Conservation (phyloP, 768 basidiomycete species). For the Chalciporus piperatus region DNA sequence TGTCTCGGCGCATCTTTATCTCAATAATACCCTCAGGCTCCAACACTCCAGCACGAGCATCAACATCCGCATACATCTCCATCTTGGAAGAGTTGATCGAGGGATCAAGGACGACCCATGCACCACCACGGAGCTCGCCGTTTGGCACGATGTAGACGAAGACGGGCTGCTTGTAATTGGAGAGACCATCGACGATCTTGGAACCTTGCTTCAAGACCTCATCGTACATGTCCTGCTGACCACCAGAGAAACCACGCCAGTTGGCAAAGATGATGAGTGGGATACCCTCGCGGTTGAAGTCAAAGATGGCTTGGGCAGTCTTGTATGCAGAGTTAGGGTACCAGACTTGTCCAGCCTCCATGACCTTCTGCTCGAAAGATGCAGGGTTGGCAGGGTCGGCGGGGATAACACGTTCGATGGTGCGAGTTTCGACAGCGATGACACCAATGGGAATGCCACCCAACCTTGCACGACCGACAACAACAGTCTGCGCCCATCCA, state of each 20-base stretch:
- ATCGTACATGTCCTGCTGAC: slow-evolving; percentile 99
- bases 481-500: slow-evolving; percentile 99
- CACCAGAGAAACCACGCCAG: slow-evolving; percentile 99
- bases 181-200: slow-evolving; percentile 98
- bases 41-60: slow-evolving; percentile 92
- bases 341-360: slow-evolving; percentile 99
- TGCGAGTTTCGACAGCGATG: slow-evolving; percentile 97
- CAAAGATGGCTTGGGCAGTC: slow-evolving; percentile 98
- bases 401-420: slow-evolving; percentile 93
- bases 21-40: slow-evolving; percentile 98
- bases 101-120: slow-evolving; percentile 99
- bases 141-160: slow-evolving; percentile 99
- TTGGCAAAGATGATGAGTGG: slow-evolving; percentile 99
- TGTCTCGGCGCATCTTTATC: slow-evolving; percentile 96
- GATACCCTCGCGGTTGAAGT: slow-evolving; percentile 95
- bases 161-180: slow-evolving; percentile 94
- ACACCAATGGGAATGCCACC: slow-evolving; percentile 97
- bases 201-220: slow-evolving; percentile 96
- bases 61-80: slow-evolving; percentile 99
- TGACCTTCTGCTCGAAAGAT: slow-evolving; percentile 95
- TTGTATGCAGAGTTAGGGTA: slow-evolving; percentile 99
- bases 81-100: slow-evolving; percentile 96
- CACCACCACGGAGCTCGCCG: slow-evolving; percentile 97
- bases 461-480: slow-evolving; percentile 92
- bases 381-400: slow-evolving; percentile 97